These are phyloP conservation scores for Naganishia vishniacii DNA, from an alignment of 768 basidiomycete species.

Conservation along the genomic window DNA sequence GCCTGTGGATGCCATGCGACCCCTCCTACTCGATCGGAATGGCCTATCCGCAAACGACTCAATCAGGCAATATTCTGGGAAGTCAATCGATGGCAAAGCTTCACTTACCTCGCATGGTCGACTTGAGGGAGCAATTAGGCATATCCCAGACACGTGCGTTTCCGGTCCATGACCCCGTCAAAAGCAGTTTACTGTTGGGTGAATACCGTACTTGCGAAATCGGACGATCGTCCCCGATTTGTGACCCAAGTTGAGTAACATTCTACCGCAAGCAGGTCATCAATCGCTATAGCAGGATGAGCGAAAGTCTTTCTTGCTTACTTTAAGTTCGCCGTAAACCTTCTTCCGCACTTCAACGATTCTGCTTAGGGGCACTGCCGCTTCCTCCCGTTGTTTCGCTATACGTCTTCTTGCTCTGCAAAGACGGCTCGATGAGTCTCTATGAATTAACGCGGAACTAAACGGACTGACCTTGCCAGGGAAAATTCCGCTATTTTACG, in stretches of 20 bases:
- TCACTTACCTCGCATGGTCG: constrained; percentile 62
- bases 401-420: constrained; percentile 91
- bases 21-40: constrained; percentile 85
- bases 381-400: constrained; percentile 86
- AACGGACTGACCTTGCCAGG: constrained; percentile 70
- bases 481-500: constrained; percentile 86
- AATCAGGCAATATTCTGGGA: too few species aligned
- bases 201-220: constrained; percentile 90
- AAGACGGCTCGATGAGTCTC: too few species aligned
- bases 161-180: constrained; percentile 95
- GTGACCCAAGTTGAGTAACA: constrained; percentile 87
- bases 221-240: constrained; percentile 94
- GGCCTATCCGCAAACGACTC: too few species aligned
- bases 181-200: constrained; percentile 78
- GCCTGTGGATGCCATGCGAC: constrained; percentile 97
- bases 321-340: constrained; percentile 83
- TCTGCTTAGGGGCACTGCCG: constrained; percentile 74
- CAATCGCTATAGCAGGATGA: neutral
- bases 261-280: constrained; percentile 53
- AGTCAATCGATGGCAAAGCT: constrained; percentile 33
- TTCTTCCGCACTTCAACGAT: constrained; percentile 90
- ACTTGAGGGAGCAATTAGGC: constrained; percentile 75
- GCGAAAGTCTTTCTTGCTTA: constrained; percentile 48
- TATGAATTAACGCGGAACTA: too few species aligned
- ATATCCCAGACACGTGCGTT: constrained; percentile 92